Conservation (phyloP, 2,329 filamentous ascomycete species). For the Phaeoacremonium minimum region DNA sequence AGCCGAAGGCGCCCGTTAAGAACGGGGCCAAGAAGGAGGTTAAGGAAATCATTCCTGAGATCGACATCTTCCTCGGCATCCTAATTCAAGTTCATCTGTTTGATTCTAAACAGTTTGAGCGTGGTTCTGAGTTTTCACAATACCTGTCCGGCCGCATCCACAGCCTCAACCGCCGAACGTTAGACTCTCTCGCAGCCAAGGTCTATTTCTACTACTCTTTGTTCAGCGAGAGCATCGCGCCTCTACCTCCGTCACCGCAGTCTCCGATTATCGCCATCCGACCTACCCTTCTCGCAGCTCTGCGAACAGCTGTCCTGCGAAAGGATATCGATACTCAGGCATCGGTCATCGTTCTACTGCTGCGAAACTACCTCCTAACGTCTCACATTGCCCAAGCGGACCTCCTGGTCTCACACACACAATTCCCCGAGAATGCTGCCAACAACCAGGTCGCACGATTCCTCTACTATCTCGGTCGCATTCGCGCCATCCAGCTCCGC, state of each 20-base stretch:
- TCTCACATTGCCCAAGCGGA: constrained; percentile 97
- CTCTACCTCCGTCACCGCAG: constrained; percentile 81
- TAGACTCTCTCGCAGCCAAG: constrained; percentile 90
- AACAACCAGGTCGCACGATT: constrained; percentile 98
- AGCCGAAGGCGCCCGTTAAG: constrained; percentile 47
- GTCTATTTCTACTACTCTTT: constrained; percentile 98
- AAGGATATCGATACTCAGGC: constrained; percentile 98
- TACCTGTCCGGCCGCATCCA: constrained; percentile 82
- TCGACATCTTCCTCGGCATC: constrained; percentile 85
- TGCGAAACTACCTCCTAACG: constrained; percentile 93
- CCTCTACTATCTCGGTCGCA: constrained; percentile 94
- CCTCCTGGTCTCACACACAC: constrained; percentile 89
- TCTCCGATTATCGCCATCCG: constrained; percentile 85
- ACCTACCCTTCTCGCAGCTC: constrained; percentile 77
- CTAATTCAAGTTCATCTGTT: constrained; percentile 83
- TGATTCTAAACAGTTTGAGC: constrained; percentile 76
- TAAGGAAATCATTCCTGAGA: constrained; percentile 79
- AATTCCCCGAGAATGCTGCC: constrained; percentile 88
- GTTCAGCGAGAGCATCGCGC: constrained; percentile 87
- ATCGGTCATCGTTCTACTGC: constrained; percentile 87
- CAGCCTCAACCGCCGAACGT: constrained; percentile 82
- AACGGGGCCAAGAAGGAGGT: constrained; percentile 53
- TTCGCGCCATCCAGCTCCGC: constrained; percentile 90
- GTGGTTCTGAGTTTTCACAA: constrained; percentile 79
- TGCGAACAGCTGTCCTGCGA: constrained; percentile 90